Percentiles rank a stretch among this genome's conserved stretches.
Evolutionary conservation across 495 filamentous ascomycete genomes (phyloP).

Genomic region (Penicillium cosmopolitanum): DNA sequence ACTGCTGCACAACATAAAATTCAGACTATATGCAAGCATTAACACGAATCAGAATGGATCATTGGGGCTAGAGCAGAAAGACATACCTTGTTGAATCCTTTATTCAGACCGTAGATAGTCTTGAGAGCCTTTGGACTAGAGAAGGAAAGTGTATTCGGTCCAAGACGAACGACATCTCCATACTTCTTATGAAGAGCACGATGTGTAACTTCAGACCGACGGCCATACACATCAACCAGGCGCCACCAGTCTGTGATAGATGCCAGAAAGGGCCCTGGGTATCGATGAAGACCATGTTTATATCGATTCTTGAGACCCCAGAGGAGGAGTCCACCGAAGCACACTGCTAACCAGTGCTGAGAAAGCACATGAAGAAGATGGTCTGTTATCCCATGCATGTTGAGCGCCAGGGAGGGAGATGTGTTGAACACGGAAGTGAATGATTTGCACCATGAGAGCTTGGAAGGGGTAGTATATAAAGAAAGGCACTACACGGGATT

Average conservation of each 20-base stretch:
- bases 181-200: conserved; percentile 69
- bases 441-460: neutral
- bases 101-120: conserved; percentile 79
- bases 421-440: neutral
- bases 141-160: conserved; percentile 70
- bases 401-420: neutral
- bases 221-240: conserved; percentile 64
- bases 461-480: neutral
- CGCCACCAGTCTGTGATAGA: conserved; percentile 52
- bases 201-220: conserved; percentile 67
- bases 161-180: conserved; percentile 71
- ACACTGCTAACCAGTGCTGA: conserved; percentile 16
- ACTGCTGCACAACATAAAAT: conserved; percentile 72
- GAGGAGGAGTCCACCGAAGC: conserved; percentile 3
- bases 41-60: neutral
- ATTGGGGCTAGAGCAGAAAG: neutral
- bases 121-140: conserved; percentile 68
- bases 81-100: conserved; percentile 75
- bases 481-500: conserved; percentile 3
- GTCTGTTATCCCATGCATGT: conserved; percentile 21
- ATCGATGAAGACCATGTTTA: conserved; percentile 15
- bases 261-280: conserved; percentile 12
- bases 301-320: conserved; percentile 20
- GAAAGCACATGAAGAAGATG: conserved; percentile 13
- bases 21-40: conserved; percentile 53